Evolutionary conservation across 768 basidiomycete species (phyloP).

Genomic region (Amanita exitialis): DNA sequence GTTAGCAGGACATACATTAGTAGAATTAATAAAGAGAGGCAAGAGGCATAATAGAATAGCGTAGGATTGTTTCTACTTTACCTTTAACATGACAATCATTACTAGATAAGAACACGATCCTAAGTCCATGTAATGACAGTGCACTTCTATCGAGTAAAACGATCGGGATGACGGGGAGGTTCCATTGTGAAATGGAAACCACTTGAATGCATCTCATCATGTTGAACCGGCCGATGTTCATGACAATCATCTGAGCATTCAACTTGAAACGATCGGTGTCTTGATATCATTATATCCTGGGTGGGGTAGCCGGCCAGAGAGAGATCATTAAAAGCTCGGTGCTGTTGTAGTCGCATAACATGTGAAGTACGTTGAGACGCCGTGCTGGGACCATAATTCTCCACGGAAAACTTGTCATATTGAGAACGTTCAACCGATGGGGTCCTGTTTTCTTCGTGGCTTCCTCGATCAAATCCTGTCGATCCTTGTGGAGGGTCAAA

Average conservation of each 20-base stretch:
- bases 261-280: not conserved
- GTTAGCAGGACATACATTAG: conserved; percentile 61
- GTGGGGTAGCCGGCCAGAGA: no score
- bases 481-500: conserved; percentile 18
- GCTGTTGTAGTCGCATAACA: not conserved
- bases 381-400: not conserved
- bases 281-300: not conserved
- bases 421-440: not conserved
- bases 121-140: not conserved
- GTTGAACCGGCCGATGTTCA: not conserved
- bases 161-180: not conserved
- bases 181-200: not conserved
- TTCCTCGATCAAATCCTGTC: not conserved
- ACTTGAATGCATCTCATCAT: not conserved
- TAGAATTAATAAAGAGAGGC: conserved; percentile 46
- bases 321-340: not conserved
- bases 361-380: not conserved
- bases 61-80: not conserved
- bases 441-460: not conserved
- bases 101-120: not conserved
- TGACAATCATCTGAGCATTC: conserved; percentile 13
- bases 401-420: not conserved
- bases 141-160: not conserved
- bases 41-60: conserved; percentile 14
- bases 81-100: not conserved